Base-by-base conservation (phyloP, 352 stramenopile genomes). In the Globisporangium apiculatum region DNA sequence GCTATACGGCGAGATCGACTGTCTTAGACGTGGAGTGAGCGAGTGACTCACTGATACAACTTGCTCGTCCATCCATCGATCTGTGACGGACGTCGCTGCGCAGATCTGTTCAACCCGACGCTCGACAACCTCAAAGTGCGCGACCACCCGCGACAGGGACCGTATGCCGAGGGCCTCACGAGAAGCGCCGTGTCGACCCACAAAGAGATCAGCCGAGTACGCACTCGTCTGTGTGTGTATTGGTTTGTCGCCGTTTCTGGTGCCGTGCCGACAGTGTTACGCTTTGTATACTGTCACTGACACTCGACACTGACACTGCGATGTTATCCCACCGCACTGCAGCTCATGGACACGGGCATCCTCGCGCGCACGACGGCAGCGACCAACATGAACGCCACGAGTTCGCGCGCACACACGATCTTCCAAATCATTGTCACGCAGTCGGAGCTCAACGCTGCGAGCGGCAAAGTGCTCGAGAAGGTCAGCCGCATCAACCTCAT, bases 401-500 rank as follows among this genome's bases (percentile, higher is more conserved):
- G 82, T 54, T 94, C 84, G 10, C 69, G 84, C 12, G 84, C 82
- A 1, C 84, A 94, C 53, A 94, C 84, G 0, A 90, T 94, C 45
- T 91, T 92, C 47, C 80, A 92, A 60, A 91, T 94, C 49, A 83
- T 91, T 51, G 74, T 94, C 36, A 92, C 81, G 0, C 84, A 94
- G 61, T 89, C 76, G 3, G 75, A 90, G 51, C 42, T 86, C 24
- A 90, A 94, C 64, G 64, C 70, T 42, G 66, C 57, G n/a, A 87
- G 73, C 4, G 74, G 79, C 15, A 94, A 94, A 65, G 61, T 86
- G 12, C 83, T 88, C 70, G 84, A 91, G 45, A 92, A 91, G 67
- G 81, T 92, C 7, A 91, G 79, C 43, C 75, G 83, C 8, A 91
- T 95, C 68, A 95, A 95, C 57, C 62, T 95, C 11, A 92, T 98